Base-by-base conservation (phyloP, 2,329 filamentous ascomycete genomes). In the Diaporthe amygdali region DNA sequence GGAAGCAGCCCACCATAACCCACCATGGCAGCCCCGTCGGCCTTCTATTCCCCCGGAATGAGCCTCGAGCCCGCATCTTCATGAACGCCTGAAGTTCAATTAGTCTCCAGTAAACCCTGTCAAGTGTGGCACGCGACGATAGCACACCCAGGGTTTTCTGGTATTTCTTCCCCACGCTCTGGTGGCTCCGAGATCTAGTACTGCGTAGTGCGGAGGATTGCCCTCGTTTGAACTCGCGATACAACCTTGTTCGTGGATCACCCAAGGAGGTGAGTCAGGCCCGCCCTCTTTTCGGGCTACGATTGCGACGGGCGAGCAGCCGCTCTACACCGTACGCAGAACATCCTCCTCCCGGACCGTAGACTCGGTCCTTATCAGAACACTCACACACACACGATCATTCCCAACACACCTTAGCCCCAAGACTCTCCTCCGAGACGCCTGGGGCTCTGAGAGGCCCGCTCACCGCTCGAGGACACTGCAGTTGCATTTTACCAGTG, bases 141-240 rank as follows among this genome's bases (percentile, higher is more conserved):
- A 47, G 34, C 59, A 63, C 59, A 17, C 44, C 41, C 25, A 25
- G 47, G 41, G 27, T 7, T 47, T 37, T 44, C 41, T 63, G 41
- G 41, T 37, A n/a, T 20, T n/a, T 6, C 41, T 34, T 47, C 27
- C 59, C 59, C 59, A 63, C 59, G 59, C 59, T 37, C 41, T 46
- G 56, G 41, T 47, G 59, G 59, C 34, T 47, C 59, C 59, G 59
- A 47, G 59, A 63, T 63, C 59, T 47, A 63, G 41, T 44, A 47
- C 41, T n/a, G 44, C 30, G 27, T 47, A 34, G 59, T 34, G 59
- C 59, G 59, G 59, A 63, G 59, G 41, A 63, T 34, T 63, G 41
- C 59, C 59, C 32, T 63, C 12, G 20, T 63, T 63, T 34, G 41
- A 34, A 25, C 27, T 37, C 17, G 27, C 59, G 34, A 27, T 63